phyloP scores from a whole-genome alignment of 108 stramenopile genomes.

The Bacterosira constricta region DNA sequence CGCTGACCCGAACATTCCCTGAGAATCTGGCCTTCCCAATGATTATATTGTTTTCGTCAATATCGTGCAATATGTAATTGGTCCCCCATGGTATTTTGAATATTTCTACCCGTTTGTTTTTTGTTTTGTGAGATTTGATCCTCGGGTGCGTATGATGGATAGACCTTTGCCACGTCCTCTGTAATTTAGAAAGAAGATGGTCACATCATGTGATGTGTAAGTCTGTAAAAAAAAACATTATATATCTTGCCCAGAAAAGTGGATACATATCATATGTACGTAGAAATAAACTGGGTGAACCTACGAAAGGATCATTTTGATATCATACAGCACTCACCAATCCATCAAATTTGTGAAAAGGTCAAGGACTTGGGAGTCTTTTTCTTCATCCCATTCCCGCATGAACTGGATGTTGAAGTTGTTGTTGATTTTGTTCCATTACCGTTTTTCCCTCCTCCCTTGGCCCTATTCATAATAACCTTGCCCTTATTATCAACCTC shows the following conservation, averaged over 20 bases:
- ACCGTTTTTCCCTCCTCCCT: slow-evolving; percentile 26
- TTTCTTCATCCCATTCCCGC: slow-evolving; percentile 1
- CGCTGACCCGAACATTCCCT: slow-evolving; percentile 74
- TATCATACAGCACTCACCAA: slow-evolving; percentile 42
- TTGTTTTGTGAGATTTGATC: slow-evolving; percentile 65
- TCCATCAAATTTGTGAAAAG: slow-evolving; percentile 57
- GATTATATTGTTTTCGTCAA: slow-evolving; percentile 71
- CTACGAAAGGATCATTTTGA: not conserved
- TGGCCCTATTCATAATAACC: slow-evolving; percentile 21
- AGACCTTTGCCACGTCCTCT: slow-evolving; percentile 83
- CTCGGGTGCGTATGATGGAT: slow-evolving; percentile 64
- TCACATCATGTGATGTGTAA: not conserved
- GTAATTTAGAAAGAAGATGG: not conserved
- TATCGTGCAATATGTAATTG: slow-evolving; percentile 85
- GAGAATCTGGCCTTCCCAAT: slow-evolving; percentile 73
- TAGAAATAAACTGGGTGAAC: not conserved
- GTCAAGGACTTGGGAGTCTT: slow-evolving; percentile 32
- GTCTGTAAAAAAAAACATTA: not conserved
- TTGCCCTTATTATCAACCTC: slow-evolving; percentile 40
- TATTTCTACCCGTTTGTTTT: slow-evolving; percentile 72
- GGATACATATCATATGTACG: not conserved
- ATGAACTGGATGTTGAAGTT: not conserved
- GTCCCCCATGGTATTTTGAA: slow-evolving; percentile 90
- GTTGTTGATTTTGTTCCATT: not conserved
- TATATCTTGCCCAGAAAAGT: not conserved